Evolutionary conservation across 495 filamentous ascomycete species (phyloP).

Genomic region (Xylaria acuta): DNA sequence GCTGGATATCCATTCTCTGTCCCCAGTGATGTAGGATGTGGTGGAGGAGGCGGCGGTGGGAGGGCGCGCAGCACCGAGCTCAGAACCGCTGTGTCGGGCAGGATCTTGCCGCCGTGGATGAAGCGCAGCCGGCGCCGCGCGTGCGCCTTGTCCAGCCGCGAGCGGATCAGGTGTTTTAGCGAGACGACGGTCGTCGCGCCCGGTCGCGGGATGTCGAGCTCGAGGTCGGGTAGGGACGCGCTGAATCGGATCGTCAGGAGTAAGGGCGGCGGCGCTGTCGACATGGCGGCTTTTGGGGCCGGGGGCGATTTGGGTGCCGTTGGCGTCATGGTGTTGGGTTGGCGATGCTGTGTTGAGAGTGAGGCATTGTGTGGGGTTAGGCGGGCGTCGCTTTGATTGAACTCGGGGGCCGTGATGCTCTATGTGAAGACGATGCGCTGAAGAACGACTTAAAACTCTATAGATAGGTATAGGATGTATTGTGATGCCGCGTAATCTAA

Average conservation of each 20-base stretch:
- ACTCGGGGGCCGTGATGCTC: not conserved
- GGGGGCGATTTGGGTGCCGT: conserved; percentile 26
- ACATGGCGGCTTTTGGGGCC: conserved; percentile 27
- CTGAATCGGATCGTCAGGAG: conserved; percentile 88
- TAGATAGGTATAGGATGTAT: not conserved
- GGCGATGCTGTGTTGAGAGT: not conserved
- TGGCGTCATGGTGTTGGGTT: conserved; percentile 20
- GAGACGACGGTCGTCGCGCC: conserved; percentile 71
- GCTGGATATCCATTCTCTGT: not conserved
- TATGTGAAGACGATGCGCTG: not conserved
- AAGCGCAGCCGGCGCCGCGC: conserved; percentile 75
- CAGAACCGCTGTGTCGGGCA: conserved; percentile 73
- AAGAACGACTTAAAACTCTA: not conserved
- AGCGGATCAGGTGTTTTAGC: conserved; percentile 82
- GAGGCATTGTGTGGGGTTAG: conserved; percentile 24
- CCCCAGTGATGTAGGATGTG: conserved; percentile 1
- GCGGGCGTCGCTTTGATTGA: not conserved
- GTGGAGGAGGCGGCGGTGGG: conserved; percentile 53
- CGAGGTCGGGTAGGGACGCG: conserved; percentile 80
- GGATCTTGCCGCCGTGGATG: conserved; percentile 85
- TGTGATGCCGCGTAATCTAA: not conserved
- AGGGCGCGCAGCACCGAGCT: conserved; percentile 67
- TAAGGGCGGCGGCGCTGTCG: conserved; percentile 53
- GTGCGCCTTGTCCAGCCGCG: conserved; percentile 66
- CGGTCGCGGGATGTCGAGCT: conserved; percentile 73